Base-by-base conservation (phyloP, 495 filamentous ascomycete genomes). In the Cudoniella acicularis region DNA sequence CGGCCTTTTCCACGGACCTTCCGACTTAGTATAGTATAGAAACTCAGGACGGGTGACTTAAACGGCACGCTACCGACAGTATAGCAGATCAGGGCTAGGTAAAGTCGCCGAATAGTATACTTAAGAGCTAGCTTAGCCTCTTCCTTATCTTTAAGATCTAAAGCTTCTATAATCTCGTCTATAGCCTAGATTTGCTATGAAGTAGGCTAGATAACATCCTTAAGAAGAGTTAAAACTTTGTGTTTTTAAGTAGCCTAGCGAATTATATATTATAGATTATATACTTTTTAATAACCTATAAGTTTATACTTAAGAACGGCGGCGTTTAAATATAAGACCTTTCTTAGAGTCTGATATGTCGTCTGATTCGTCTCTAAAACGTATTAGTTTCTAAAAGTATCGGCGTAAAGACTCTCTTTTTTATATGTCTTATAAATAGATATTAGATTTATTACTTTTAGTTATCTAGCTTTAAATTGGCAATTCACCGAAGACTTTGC, bases 31-130 rank as follows among this genome's bases (percentile, higher is more conserved):
- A 60, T 60, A 46, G 45, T 23, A 60, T 36, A 60, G 49, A 60
- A 60, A 42, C 50, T 60, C 21, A 59, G 26, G 27, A 59, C 21
- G 22, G 40, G 27, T 22, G 26, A 59, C 24, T 59, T 51, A 22
- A 51, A 59, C 40, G 43, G 56, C 43, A 51, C 21, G 43, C 48
- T 59, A 17, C 27, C 42, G 42, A 59, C 22, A 60, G 21, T 60
- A 20, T 60, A 42, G 45, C 22, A 60, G 49, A 60, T 60, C 23
- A 60, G 49, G 11, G 57, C 49, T 13, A 60, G 27, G 42, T 54
- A 60, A 10, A 60, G 50, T 54, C 57, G 42, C 27, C 26, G 25
- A 30, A 60, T 49, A 60, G 57, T 30, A 54, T 60, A 25, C 57
- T 60, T 60, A 11, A 60, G 36, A 50, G 55, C 55, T 22, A 40